Evolutionary conservation across 176 grass and related monocot species (phyloP).

Genomic region (Eragrostis nindensis): DNA sequence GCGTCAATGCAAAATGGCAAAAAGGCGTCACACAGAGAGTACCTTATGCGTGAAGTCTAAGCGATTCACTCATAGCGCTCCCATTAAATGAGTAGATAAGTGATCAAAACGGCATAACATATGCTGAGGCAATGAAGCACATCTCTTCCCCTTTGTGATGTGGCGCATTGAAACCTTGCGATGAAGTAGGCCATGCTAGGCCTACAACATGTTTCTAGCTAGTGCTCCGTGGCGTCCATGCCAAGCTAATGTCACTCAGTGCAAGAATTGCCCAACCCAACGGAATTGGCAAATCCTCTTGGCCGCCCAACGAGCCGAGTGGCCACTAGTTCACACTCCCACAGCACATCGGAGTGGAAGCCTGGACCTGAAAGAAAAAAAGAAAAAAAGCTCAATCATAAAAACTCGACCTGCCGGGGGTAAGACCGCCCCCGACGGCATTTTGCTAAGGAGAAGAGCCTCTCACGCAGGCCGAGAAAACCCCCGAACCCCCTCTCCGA

Average conservation of each 20-base stretch:
- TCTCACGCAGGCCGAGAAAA: too few relatives aligned
- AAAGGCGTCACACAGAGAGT: not conserved
- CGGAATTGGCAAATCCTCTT: constrained; percentile 12
- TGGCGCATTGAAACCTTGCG: constrained; percentile 50
- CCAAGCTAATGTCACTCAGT: constrained; percentile 22
- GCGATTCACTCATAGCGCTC: constrained; percentile 1
- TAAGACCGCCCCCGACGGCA: too few relatives aligned
- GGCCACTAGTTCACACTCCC: not conserved
- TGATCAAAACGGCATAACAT: not conserved
- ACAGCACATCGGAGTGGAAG: not conserved
- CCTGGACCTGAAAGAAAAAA: not conserved
- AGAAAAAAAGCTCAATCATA: too few relatives aligned
- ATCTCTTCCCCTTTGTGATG: constrained; percentile 19
- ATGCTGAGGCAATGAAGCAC: constrained; percentile 19
- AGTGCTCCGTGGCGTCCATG: constrained; percentile 2
- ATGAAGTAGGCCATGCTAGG: constrained; percentile 5
- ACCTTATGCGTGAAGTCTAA: constrained; percentile 20
- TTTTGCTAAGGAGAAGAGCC: too few relatives aligned
- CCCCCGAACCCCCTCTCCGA: too few relatives aligned
- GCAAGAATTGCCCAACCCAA: constrained; percentile 37
- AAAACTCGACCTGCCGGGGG: too few relatives aligned
- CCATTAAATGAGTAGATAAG: constrained; percentile 5
- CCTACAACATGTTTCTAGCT: not conserved
- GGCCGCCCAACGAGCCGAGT: not conserved
- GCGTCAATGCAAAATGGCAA: constrained; percentile 1